Evolutionary conservation across 129 eudicot species (phyloP).

Genomic region (Calendula officinalis): DNA sequence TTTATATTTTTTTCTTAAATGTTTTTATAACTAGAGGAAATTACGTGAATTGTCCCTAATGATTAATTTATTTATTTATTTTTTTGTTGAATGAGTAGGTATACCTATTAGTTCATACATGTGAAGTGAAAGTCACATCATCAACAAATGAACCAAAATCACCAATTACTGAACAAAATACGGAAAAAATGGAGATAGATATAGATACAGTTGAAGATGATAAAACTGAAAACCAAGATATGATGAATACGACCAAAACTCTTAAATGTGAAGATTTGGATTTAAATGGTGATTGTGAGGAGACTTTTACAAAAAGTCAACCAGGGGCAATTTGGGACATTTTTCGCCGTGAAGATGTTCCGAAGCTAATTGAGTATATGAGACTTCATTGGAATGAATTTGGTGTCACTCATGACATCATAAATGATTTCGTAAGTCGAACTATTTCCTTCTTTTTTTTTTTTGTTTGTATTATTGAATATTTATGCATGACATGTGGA

Average conservation of each 20-base stretch:
- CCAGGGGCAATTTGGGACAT: conserved; percentile 93
- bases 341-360: conserved; percentile 75
- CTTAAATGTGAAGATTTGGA: conserved; percentile 46
- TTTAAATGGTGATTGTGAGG: conserved; percentile 34
- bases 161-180: conserved; percentile 17
- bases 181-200: conserved; percentile 25
- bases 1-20: neutral
- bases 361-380: conserved; percentile 66
- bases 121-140: conserved; percentile 51
- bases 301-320: conserved; percentile 25
- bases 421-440: conserved; percentile 44
- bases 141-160: conserved; percentile 27
- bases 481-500: conserved; percentile 14
- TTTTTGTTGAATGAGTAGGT: conserved; percentile 50
- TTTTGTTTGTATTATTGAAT: neutral
- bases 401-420: conserved; percentile 38
- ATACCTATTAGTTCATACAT: conserved; percentile 75
- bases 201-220: conserved; percentile 34
- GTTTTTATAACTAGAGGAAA: neutral
- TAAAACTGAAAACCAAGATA: conserved; percentile 30
- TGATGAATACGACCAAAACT: conserved; percentile 27
- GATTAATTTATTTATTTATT: conserved; percentile 17
- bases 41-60: too few relatives aligned
- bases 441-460: neutral
- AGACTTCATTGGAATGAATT: conserved; percentile 57